Percentiles rank a stretch among this genome's conserved stretches.
These are phyloP conservation scores for Solanum hybrid DNA, from an alignment of 305 asterid genomes.

Conservation along the genomic window DNA sequence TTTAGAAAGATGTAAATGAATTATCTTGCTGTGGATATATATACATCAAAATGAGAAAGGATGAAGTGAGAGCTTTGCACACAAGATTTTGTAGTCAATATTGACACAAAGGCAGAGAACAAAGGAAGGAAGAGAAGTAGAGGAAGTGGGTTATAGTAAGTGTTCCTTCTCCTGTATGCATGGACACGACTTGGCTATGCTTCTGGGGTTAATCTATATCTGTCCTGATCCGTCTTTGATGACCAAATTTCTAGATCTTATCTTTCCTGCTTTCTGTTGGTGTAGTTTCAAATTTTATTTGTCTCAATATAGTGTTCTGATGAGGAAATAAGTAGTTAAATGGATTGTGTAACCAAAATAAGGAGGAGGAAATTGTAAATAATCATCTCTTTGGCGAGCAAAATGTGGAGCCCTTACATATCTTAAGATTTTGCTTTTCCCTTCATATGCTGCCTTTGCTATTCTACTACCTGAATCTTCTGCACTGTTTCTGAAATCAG, in stretches of 20 bases:
- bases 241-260: background rate
- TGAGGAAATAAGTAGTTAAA: background rate
- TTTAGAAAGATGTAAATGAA: background rate
- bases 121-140: background rate
- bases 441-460: background rate
- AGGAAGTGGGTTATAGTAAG: background rate
- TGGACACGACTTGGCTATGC: background rate
- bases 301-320: background rate
- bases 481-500: slow-evolving; percentile 22
- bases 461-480: background rate
- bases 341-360: background rate
- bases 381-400: background rate
- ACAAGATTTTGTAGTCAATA: background rate
- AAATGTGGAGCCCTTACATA: background rate
- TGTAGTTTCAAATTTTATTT: background rate
- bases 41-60: background rate
- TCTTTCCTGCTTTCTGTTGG: background rate
- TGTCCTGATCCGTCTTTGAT: background rate
- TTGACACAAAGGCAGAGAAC: background rate
- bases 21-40: background rate
- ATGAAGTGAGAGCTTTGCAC: background rate
- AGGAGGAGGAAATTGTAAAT: background rate
- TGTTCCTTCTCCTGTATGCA: background rate
- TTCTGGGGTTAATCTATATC: background rate
- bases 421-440: background rate